Percentiles rank a stretch among this genome's conserved stretches.
Evolutionary conservation across 2,329 filamentous ascomycete genomes (phyloP).

Genomic region (Fusarium sp.): DNA sequence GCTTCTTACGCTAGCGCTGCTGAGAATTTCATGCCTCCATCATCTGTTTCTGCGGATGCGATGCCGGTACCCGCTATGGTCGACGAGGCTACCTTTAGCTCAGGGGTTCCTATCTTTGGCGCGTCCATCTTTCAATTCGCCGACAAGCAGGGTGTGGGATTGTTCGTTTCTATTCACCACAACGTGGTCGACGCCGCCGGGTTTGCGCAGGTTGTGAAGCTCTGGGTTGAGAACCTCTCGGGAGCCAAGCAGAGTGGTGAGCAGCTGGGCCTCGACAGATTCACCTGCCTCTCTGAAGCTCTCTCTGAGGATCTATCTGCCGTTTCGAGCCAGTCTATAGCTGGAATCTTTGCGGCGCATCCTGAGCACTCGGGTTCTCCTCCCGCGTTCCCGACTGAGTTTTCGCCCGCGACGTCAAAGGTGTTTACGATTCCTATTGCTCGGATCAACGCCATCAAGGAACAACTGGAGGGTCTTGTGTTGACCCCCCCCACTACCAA

Average conservation of each 20-base stretch:
- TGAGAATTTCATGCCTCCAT: neutral
- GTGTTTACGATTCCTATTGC: slow-evolving; percentile 4
- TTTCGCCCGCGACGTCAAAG: slow-evolving; percentile 16
- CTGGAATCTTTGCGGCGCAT: neutral
- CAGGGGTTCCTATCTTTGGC: neutral
- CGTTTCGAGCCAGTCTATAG: neutral
- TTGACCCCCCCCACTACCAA: slow-evolving; percentile 2
- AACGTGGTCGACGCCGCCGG: slow-evolving; percentile 10
- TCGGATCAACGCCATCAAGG: neutral
- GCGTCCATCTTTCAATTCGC: slow-evolving; percentile 3
- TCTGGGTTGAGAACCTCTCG: neutral
- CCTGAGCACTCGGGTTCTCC: slow-evolving; percentile 9
- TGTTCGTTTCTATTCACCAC: slow-evolving; percentile 15
- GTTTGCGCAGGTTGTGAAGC: slow-evolving; percentile 3
- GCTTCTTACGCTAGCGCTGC: neutral
- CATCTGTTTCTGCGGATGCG: neutral
- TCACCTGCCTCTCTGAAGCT: neutral
- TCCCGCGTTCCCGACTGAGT: slow-evolving; percentile 2
- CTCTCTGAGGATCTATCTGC: neutral
- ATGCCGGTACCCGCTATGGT: neutral
- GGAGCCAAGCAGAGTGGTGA: neutral
- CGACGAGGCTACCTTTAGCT: neutral
- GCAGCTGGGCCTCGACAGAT: neutral
- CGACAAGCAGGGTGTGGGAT: slow-evolving; percentile 5
- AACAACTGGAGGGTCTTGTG: neutral